Conservation (phyloP, 768 basidiomycete genomes). For the Serendipita sp. region DNA sequence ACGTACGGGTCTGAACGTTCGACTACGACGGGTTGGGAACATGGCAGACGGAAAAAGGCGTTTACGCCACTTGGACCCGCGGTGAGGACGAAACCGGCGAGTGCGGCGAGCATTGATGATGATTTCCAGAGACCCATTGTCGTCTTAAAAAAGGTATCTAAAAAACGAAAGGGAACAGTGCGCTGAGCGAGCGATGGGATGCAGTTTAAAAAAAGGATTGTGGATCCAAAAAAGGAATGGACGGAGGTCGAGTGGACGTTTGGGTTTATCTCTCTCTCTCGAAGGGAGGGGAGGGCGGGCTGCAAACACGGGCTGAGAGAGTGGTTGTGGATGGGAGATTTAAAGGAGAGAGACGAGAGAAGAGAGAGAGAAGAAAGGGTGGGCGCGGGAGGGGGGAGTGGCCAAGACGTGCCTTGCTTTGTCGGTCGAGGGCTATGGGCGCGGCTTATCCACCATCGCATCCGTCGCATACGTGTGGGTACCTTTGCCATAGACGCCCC, state of each 20-base stretch:
- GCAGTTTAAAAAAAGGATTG: too few species aligned
- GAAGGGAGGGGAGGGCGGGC: background rate
- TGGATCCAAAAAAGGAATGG: background rate
- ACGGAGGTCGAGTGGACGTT: background rate
- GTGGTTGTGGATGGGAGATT: background rate
- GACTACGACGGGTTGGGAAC: constrained; percentile 7
- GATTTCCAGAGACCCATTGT: too few species aligned
- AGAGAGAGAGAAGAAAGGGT: background rate
- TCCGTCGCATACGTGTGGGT: too few species aligned
- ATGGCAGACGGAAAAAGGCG: constrained; percentile 9
- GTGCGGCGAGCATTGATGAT: background rate
- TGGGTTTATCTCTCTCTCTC: too few species aligned
- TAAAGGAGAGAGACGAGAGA: background rate
- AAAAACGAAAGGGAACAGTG: too few species aligned
- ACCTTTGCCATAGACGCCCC: too few species aligned
- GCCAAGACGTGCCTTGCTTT: too few species aligned
- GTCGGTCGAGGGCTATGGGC: too few species aligned
- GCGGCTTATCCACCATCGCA: too few species aligned
- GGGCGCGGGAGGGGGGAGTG: too few species aligned
- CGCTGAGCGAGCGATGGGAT: too few species aligned
- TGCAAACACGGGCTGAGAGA: background rate
- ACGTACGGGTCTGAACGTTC: constrained; percentile 6
- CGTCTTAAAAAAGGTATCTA: too few species aligned
- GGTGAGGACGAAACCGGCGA: background rate
- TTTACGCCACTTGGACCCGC: background rate